Base-by-base conservation (phyloP, 2,329 filamentous ascomycete species). In the Alternaria novae-zelandiae region DNA sequence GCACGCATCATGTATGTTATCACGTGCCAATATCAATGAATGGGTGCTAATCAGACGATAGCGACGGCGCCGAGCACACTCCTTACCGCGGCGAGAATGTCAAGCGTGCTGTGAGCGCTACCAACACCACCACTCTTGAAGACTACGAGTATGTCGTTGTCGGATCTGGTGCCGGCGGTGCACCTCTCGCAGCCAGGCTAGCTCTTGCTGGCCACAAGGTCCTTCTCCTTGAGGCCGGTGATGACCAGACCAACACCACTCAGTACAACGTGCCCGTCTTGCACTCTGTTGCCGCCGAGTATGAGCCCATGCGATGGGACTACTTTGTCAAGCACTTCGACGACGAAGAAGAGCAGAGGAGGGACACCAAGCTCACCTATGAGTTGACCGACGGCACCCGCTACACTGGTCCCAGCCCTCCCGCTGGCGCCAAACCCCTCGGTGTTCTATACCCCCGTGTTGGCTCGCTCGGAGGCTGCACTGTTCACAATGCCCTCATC, bases 61-160 rank as follows among this genome's bases (percentile, higher is more conserved):
- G 71, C 53, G 57, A 73, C 55, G 72, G 72, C 32, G 66, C 71
- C 12, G 46, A 69, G 32, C 69, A 72, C 46, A 70, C 70, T 17
- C 71, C 59, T 12, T 59, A 46, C 51, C 17, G 54, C 10, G 69
- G 69, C 8, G 57, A 45, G 3, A 71, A 71, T 46, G 67, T 70
- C 20, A 73, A 71, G 60, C 68, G 70, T 54, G 64, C 67, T 6
- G 30, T 62, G 30, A 67, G 61, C 26, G 51, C 63, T 30, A 63
- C 70, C 43, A 54, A 57, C 10, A 54, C 53, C 5, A 64, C 56
- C 5, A 66, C 65, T 7, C 63, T 71, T 26, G 54, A 70, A 12
- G 64, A 67, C 23, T 89, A 89, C 68, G 88, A 90, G 57, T 89
- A 88, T 77, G 80, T 89, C 30, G 81, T 89, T 15, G 86, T 89